These are phyloP conservation scores for Fusarium siculi DNA, from an alignment of 2,329 filamentous ascomycete species.

Conservation along the genomic window DNA sequence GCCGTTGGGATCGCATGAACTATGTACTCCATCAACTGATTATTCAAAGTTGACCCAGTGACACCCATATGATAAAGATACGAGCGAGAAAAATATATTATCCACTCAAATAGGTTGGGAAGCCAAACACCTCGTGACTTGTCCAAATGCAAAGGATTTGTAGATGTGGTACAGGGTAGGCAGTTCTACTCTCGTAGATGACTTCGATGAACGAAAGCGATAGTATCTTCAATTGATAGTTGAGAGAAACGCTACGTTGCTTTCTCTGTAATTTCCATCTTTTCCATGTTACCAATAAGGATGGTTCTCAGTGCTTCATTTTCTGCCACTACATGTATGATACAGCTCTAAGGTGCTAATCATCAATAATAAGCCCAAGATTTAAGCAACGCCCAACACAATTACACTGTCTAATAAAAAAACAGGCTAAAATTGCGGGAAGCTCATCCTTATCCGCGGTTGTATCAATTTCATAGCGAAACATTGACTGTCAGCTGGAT, in stretches of 20 bases:
- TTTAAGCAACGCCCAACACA: background rate
- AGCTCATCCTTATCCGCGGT: background rate
- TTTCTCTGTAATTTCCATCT: background rate
- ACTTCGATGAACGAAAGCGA: background rate
- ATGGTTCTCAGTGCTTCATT: background rate
- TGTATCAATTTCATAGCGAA: conserved; percentile 5
- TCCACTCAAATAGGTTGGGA: background rate
- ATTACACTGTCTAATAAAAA: background rate
- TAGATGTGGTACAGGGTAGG: background rate
- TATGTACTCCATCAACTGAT: background rate
- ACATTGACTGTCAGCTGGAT: conserved; percentile 14
- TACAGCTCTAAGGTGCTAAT: background rate
- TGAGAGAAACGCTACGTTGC: background rate
- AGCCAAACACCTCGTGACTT: no score
- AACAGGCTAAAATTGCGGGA: background rate
- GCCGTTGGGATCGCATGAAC: no score
- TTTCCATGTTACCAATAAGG: background rate
- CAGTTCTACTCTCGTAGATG: background rate
- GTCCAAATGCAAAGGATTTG: background rate
- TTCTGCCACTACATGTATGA: background rate
- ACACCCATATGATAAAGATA: background rate
- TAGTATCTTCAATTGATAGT: background rate
- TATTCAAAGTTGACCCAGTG: background rate
- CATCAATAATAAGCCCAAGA: background rate
- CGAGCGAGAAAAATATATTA: background rate